Evolutionary conservation across 2,329 filamentous ascomycete species (phyloP), one percentile per base, ranked within the genome.

Genomic region (Claviceps lovelessii): DNA sequence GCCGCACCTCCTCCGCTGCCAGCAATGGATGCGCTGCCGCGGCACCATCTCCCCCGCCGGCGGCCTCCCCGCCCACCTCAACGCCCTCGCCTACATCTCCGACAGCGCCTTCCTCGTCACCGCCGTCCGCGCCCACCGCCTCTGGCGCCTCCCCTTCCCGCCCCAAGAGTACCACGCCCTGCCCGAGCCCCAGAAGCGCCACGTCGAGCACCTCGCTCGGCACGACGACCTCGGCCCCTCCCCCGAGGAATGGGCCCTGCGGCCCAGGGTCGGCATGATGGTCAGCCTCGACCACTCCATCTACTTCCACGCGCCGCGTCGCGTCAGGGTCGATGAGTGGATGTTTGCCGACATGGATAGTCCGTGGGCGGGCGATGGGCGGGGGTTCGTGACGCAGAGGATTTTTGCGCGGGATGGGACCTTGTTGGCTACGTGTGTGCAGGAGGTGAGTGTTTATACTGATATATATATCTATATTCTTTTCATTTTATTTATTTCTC

Each of bases 81-180:
- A 81, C 42, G 93, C 93, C 9, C 76, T 98, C 58, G 91, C 91
- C 29, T 98, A 97, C 73, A 87, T 97, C 74, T 88, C 84, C 31
- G 91, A 97, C 71, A 86, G 80, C 65, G 93, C 88, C 72, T 97
- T 98, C 71, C 90, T 97, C 68, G 90, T 88, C 44, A 96, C 90
- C 2, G 81, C 96, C 8, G 76, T 84, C 33, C 81, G 88, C 23
- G 84, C 90, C 54, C 90, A 96, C 69, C 78, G 81, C 55, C 76
- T 96, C 41, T 90, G 86, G 79, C 78, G 87, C 15, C 88, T 87
- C 66, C 80, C 78, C 1, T 77, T 75, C 51, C 58, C 73, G 13
- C 75, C 76, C 2, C 70, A 76, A 54, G 74, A 79, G 41, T 73
- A 83, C n/a, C 73, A 77, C n/a, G 65, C 69, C 15, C 68, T 79